Conservation (phyloP, 768 basidiomycete species). For the Mrakia frigida region DNA sequence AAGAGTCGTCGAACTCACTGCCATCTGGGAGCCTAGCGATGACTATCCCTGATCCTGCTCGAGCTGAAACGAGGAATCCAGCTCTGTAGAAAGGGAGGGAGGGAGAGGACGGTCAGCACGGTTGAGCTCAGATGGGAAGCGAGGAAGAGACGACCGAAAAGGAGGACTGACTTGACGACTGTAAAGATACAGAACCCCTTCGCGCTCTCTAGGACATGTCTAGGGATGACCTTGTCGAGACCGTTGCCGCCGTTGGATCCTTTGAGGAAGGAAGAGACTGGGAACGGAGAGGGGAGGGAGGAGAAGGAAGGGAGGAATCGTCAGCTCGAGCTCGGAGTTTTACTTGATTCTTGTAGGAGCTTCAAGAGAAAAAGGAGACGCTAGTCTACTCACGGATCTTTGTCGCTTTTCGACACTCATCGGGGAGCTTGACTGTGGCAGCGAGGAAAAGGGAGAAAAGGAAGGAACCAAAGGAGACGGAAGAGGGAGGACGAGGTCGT, state of each 20-base stretch:
- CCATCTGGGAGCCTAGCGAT: slow-evolving; percentile 78
- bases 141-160: neutral
- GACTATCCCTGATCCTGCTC: slow-evolving; percentile 81
- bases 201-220: slow-evolving; percentile 53
- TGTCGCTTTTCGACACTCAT: slow-evolving; percentile 80
- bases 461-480: neutral
- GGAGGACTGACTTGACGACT: slow-evolving; percentile 49
- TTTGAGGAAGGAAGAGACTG: slow-evolving; percentile 82
- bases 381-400: slow-evolving; percentile 62
- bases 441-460: neutral
- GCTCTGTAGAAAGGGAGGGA: slow-evolving; percentile 47
- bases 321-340: neutral
- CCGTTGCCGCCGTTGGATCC: slow-evolving; percentile 69
- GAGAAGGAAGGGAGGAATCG: neutral
- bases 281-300: neutral
- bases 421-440: slow-evolving; percentile 55
- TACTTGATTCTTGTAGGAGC: too few relatives aligned
- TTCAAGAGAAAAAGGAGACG: neutral
- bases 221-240: slow-evolving; percentile 57
- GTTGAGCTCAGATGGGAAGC: neutral
- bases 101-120: neutral
- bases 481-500: too few relatives aligned
- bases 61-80: slow-evolving; percentile 61
- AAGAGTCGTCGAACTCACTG: slow-evolving; percentile 51
- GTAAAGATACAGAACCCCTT: slow-evolving; percentile 79